Evolutionary conservation across 2,329 filamentous ascomycete species (phyloP).

Genomic region (Drechslerella dactyloides): DNA sequence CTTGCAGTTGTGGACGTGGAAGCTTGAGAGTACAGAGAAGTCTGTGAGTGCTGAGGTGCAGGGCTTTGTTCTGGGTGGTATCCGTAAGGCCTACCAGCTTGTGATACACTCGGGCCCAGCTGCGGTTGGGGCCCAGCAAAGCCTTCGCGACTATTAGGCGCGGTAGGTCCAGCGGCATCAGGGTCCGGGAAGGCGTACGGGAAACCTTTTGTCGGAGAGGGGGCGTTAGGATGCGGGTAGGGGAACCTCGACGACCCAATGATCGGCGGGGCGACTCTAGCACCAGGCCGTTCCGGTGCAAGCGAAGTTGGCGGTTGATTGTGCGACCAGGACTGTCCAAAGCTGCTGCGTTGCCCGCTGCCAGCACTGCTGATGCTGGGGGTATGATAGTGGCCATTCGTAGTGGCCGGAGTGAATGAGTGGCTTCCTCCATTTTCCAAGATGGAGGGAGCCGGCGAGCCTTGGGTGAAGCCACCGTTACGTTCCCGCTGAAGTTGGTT

Average conservation of each 20-base stretch:
- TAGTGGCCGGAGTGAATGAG: constrained; percentile 48
- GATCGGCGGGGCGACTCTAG: constrained; percentile 54
- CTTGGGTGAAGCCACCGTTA: constrained; percentile 52
- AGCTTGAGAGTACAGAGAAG: constrained; percentile 50
- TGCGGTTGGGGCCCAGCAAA: constrained; percentile 23
- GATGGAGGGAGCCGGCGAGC: constrained; percentile 51
- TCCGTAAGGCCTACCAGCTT: constrained; percentile 39
- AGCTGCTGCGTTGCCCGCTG: constrained; percentile 49
- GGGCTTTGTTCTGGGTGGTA: constrained; percentile 39
- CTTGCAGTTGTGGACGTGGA: constrained; percentile 42
- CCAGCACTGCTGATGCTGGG: constrained; percentile 49
- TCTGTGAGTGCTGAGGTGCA: constrained; percentile 49
- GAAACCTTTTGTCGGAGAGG: constrained; percentile 55
- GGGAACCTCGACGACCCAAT: constrained; percentile 54
- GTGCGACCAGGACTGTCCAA: constrained; percentile 50
- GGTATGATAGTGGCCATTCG: constrained; percentile 42
- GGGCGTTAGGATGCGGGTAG: constrained; percentile 55
- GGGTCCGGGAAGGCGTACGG: constrained; percentile 56
- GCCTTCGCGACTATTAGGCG: constrained; percentile 46
- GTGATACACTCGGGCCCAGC: constrained; percentile 23
- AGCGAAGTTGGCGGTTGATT: constrained; percentile 48
- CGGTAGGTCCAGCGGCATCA: constrained; percentile 53
- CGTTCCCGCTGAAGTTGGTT: constrained; percentile 55
- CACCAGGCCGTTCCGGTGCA: constrained; percentile 39
- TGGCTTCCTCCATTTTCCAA: constrained; percentile 47